A percentile compares a stretch with the other conserved stretches of the same genome.
Evolutionary conservation across 768 basidiomycete species (phyloP).

Genomic region (Tephrocybe sp.): DNA sequence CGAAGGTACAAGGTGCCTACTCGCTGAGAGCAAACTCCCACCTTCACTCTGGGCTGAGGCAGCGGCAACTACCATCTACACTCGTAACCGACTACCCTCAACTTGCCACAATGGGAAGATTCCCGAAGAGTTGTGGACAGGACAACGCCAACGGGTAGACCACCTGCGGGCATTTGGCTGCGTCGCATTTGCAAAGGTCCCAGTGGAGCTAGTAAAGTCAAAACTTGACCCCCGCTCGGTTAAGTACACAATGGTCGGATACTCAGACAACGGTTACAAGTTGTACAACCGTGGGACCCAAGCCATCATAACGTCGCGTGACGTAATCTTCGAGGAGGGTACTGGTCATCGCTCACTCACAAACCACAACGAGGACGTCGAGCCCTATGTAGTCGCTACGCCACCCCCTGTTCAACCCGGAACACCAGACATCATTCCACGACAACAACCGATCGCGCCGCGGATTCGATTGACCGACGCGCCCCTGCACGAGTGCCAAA

Average conservation of each 20-base stretch:
- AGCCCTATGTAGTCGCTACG: neutral
- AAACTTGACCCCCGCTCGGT: conserved; percentile 2
- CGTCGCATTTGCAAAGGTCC: neutral
- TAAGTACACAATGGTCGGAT: neutral
- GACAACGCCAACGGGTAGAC: neutral
- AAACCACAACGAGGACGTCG: neutral
- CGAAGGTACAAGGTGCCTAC: neutral
- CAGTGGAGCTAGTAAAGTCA: neutral
- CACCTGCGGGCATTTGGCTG: conserved; percentile 2
- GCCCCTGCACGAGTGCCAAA: neutral
- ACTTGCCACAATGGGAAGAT: neutral
- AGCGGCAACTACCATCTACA: neutral
- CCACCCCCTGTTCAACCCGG: neutral
- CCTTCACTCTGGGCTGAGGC: neutral
- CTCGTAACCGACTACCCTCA: neutral
- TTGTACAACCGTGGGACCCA: neutral
- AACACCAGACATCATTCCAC: neutral
- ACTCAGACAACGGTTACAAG: neutral
- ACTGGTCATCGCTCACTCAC: neutral
- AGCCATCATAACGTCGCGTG: neutral
- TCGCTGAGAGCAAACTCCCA: neutral
- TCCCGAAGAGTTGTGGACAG: neutral
- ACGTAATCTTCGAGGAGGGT: conserved; percentile 6
- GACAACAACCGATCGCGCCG: neutral
- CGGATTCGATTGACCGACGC: neutral